Evolutionary conservation across 2,329 filamentous ascomycete genomes (phyloP).

Genomic region (Coniochaeta hoffmannii): DNA sequence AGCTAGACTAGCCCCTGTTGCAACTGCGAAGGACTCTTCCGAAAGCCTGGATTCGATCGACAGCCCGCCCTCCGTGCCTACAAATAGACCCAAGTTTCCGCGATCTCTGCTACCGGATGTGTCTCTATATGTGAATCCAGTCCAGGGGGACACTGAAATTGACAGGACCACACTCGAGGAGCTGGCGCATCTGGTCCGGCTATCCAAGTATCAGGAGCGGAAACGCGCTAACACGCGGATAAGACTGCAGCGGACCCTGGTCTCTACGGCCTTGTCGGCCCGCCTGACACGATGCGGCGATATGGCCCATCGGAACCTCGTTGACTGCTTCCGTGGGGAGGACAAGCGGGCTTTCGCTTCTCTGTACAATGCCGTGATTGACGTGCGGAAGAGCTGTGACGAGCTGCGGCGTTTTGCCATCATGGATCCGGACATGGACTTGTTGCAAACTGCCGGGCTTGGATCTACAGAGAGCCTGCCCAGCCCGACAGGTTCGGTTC

Average conservation of each 20-base stretch:
- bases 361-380: constrained; percentile 70
- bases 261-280: constrained; percentile 67
- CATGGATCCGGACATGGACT: constrained; percentile 65
- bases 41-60: constrained; percentile 15
- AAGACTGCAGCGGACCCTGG: constrained; percentile 65
- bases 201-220: constrained; percentile 76
- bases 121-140: constrained; percentile 59
- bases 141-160: constrained; percentile 44
- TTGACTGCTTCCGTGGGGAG: constrained; percentile 70
- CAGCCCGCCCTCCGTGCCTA: constrained; percentile 19
- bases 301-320: constrained; percentile 65
- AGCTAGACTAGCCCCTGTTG: constrained; percentile 20
- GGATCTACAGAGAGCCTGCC: constrained; percentile 43
- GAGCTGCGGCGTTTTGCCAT: constrained; percentile 63
- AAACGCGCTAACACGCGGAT: constrained; percentile 67
- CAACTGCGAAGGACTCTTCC: constrained; percentile 16
- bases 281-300: constrained; percentile 69
- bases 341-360: constrained; percentile 71
- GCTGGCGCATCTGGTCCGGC: constrained; percentile 67
- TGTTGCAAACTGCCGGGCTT: constrained; percentile 43
- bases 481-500: constrained; percentile 35
- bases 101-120: constrained; percentile 57
- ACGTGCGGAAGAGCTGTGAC: constrained; percentile 71
- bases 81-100: constrained; percentile 28
- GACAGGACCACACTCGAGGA: constrained; percentile 67